Percentiles rank a stretch among this genome's conserved stretches.
Conservation (phyloP, 805 yeast genomes). For the Blastobotrys robertii region DNA sequence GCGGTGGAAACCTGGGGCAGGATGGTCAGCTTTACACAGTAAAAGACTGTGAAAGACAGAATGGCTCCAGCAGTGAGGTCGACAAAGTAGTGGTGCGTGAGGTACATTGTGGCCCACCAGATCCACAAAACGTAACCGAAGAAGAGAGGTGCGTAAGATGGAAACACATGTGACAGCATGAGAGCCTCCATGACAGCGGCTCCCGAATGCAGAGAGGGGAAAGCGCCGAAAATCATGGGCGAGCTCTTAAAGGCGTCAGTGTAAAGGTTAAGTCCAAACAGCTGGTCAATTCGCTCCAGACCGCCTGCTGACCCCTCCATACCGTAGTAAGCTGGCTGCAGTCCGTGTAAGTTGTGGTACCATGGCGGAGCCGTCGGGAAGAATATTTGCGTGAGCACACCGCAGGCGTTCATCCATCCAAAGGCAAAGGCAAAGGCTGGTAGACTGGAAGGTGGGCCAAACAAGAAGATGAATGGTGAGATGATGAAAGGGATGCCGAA, state of each 20-base stretch:
- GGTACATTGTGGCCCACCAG: constrained; percentile 98
- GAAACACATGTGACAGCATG: constrained; percentile 77
- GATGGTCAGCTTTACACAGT: constrained; percentile 50
- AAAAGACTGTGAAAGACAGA: constrained; percentile 63
- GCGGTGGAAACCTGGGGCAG: constrained; percentile 44
- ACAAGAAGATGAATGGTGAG: constrained; percentile 65
- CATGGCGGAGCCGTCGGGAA: constrained; percentile 98
- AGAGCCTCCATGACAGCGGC: constrained; percentile 90
- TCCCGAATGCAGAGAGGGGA: constrained; percentile 81
- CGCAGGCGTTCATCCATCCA: constrained; percentile 86
- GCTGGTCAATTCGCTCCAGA: constrained; percentile 69
- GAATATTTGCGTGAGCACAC: constrained; percentile 70
- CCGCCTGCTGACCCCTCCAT: constrained; percentile 98
- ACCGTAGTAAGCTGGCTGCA: constrained; percentile 80
- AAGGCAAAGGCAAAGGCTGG: constrained; percentile 85
- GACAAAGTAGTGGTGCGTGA: constrained; percentile 92
- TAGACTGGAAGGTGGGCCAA: constrained; percentile 84
- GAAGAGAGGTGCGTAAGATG: constrained; percentile 54
- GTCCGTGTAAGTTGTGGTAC: constrained; percentile 79
- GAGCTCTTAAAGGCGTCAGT: constrained; percentile 74
- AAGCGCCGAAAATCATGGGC: constrained; percentile 90
- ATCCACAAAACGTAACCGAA: constrained; percentile 79
- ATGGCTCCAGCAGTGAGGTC: constrained; percentile 91
- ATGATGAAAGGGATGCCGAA: constrained; percentile 85
- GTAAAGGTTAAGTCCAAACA: constrained; percentile 75